Base-by-base conservation (phyloP, 2,329 filamentous ascomycete species). In the Xylariaceae sp. region DNA sequence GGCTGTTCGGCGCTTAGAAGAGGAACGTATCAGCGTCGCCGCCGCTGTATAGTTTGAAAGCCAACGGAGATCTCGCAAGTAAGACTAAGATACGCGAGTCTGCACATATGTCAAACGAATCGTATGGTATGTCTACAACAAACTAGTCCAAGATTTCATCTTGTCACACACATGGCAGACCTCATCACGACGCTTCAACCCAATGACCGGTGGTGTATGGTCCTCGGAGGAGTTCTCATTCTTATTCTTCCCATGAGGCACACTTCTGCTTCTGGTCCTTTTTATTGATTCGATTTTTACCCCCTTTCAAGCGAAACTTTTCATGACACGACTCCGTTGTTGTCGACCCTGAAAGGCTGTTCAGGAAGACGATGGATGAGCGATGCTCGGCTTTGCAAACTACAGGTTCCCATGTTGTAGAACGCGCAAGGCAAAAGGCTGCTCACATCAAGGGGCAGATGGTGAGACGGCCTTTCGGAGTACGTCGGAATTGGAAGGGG, bases 1-100 rank as follows among this genome's bases (percentile, higher is more conserved):
- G 66, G 70, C 82, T 64, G 77, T 82, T 51, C 75, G 79, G 61
- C 70, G 78, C 58, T 69, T 82, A 62, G 81, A 83, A 61, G 77
- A 82, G 63, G 74, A 76, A 63, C 22, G 61, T 33, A 63, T 61
- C 42, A 60, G 67, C 31, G 65, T 65, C 11, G 55, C 63, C 41
- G 63, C 65, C 39, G 66, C 60, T 54, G 69, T 66, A 56, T 74
- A 65, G 47, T 41, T 11, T 45, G n/a, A 19, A 19, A 17, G 16
- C 11, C 17, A 28, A 28, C 7, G 22, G 22, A 28, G 7, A 28
- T 28, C 22, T 4, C 22, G 22, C 22, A 4, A 28, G 22, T 7
- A 28, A 28, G 7, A 28, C 4, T 28, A 4, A 28, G 4, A 28
- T 28, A 7, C 22, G 7, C 22, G 22, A 28, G 22, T 28, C 22